Evolutionary conservation across 495 filamentous ascomycete species (phyloP), one percentile per base, ranked within the genome.

Genomic region (Trichodelitschia bisporula): DNA sequence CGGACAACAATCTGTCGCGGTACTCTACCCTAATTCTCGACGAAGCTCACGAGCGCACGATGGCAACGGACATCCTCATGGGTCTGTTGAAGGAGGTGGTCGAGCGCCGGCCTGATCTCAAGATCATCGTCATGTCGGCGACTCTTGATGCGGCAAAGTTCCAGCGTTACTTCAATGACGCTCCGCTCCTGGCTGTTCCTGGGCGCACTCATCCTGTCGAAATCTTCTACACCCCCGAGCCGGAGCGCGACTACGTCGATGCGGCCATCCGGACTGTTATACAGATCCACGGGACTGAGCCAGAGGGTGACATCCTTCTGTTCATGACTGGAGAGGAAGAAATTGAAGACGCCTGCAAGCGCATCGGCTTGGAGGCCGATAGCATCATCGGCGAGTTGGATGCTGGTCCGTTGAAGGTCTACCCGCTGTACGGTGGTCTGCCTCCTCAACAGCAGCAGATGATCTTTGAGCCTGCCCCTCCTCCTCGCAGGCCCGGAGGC

Each of bases 11-110:
- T 40, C 61, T 99, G 40, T 65, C 65, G 13, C 72, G 83, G 8
- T 99, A 99, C 56, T 84, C 82, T 59, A 86, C 77, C 38, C 93
- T 99, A 46, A 99, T 99, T 46, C 70, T 99, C 35, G 89, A 99
- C 50, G 84, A 95, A 53, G 84, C 84, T 29, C 84, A 95, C 65
- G 84, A 95, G 55, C 66, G 84, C 45, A 95, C 84, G 0, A 64
- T 93, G 34, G 77, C 84, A 13, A 95, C 84, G 12, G 84, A 95
- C 56, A 82, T 92, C 30, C 56, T 95, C 23, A 95, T 95, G 84
- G 84, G 77, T 30, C 62, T 95, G 31, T 54, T 95, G 31, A 93
- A 93, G 53, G 70, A 84, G 41, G 68, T 95, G 13, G 71, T 76
- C 8, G 36, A 51, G 36, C 66, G 82, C 42, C 59, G 84, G 32